Conservation (phyloP, 768 basidiomycete species). For the Lanmaoa rubissima region DNA sequence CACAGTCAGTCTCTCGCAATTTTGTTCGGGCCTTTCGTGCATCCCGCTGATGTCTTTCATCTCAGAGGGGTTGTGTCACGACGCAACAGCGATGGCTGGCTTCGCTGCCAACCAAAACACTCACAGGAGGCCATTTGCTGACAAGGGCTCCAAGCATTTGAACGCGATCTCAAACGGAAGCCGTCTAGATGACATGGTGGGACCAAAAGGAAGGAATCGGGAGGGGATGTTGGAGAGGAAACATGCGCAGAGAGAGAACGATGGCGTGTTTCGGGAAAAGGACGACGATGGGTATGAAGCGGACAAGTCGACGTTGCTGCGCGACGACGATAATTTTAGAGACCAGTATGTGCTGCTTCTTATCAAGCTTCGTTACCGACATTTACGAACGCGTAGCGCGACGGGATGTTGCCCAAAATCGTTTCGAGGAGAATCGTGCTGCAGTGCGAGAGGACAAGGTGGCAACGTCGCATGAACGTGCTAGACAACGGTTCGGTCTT, state of each 20-base stretch:
- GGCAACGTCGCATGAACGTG: constrained; percentile 61
- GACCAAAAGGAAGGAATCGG: constrained; percentile 75
- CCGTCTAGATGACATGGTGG: constrained; percentile 73
- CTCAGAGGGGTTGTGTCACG: constrained; percentile 56
- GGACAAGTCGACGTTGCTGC: constrained; percentile 76
- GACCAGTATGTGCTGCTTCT: constrained; percentile 51
- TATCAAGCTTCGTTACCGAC: constrained; percentile 5
- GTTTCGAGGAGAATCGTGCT: constrained; percentile 52
- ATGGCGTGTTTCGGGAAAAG: constrained; percentile 66
- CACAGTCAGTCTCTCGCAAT: constrained; percentile 85
- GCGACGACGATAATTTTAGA: constrained; percentile 79
- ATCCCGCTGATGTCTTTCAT: background rate
- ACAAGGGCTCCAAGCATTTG: constrained; percentile 52
- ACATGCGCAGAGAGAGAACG: constrained; percentile 64
- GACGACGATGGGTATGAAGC: constrained; percentile 76
- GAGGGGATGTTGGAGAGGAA: constrained; percentile 92
- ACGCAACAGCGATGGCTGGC: constrained; percentile 54
- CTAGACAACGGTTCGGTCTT: constrained; percentile 74
- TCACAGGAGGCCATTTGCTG: constrained; percentile 87
- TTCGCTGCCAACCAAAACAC: constrained; percentile 69
- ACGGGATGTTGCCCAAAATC: constrained; percentile 65
- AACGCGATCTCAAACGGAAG: constrained; percentile 60
- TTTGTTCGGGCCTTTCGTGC: constrained; percentile 63
- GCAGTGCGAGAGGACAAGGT: constrained; percentile 46
- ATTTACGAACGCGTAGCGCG: constrained; percentile 54